These are phyloP conservation scores for Pichia sp. DNA, from an alignment of 1,139 yeast genomes.

Conservation along the genomic window DNA sequence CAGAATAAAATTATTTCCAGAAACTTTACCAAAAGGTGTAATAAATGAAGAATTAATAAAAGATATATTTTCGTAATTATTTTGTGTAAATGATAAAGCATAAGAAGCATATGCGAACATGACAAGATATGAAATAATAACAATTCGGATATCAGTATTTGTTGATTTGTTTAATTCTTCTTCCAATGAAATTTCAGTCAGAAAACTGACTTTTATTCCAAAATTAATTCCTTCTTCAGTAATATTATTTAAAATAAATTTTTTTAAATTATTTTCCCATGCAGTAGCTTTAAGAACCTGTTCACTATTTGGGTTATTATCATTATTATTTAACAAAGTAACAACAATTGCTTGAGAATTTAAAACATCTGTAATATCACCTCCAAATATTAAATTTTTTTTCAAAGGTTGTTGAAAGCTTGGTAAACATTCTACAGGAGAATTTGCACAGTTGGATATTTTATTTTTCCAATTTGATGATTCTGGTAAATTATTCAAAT, in stretches of 20 bases:
- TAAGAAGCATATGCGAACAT: slow-evolving; percentile 89
- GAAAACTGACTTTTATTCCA: slow-evolving; percentile 63
- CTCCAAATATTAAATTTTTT: slow-evolving; percentile 64
- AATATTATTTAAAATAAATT: slow-evolving; percentile 42
- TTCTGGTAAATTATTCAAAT: slow-evolving; percentile 44
- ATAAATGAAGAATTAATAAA: slow-evolving; percentile 7
- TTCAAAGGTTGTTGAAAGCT: slow-evolving; percentile 86
- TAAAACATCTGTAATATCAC: slow-evolving; percentile 42
- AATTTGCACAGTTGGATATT: slow-evolving; percentile 55
- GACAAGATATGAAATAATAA: slow-evolving; percentile 68
- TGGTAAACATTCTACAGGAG: slow-evolving; percentile 89
- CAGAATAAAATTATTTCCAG: slow-evolving; percentile 19
- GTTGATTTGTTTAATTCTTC: slow-evolving; percentile 79
- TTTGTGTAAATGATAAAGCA: slow-evolving; percentile 38
- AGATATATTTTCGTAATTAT: slow-evolving; percentile 1
- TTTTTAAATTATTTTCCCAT: slow-evolving; percentile 65
- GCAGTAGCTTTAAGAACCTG: slow-evolving; percentile 40
- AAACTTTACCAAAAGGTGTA: slow-evolving; percentile 12
- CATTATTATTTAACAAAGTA: slow-evolving; percentile 60
- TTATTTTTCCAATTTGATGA: slow-evolving; percentile 45
- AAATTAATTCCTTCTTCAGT: slow-evolving; percentile 33
- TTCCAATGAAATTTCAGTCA: slow-evolving; percentile 76
- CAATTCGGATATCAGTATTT: slow-evolving; percentile 68
- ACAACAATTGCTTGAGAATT: slow-evolving; percentile 67
- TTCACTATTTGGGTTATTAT: slow-evolving; percentile 33